Evolutionary conservation across 2,329 filamentous ascomycete species (phyloP), one percentile per base, ranked within the genome.

Genomic region (Rutstroemia sp.): DNA sequence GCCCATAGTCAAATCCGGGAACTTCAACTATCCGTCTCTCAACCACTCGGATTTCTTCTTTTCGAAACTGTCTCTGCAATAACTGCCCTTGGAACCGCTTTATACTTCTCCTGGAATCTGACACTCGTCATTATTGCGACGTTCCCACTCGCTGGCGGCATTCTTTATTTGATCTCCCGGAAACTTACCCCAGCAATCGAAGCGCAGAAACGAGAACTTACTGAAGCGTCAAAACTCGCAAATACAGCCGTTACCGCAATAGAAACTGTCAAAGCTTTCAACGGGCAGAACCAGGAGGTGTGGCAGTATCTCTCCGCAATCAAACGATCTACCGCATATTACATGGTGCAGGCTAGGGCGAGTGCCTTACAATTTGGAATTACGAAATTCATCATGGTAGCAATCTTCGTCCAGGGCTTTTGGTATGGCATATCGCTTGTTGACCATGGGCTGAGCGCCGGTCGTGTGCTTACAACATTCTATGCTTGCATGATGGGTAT

Each of bases 381-480:
- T 48, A 78, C 89, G 51, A 84, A 86, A 48, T 81, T 95, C 62
- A 84, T 91, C 74, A 84, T 87, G 30, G 79, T 90, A 3, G 78
- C 77, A 1, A 84, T 96, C 68, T 96, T 97, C 62, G 86, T 95
- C 0, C 80, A 91, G 57, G 92, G 91, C 0, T 96, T 97, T 66
- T 96, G 89, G 82, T 95, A 92, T 64, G 92, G 91, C 0, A 80
- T 86, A 27, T 74, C 81, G 1, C 77, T 96, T 1, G 83, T 94
- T 9, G 75, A 77, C 9, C 71, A 78, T 1, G 69, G 76, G 0
- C 73, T 82, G 12, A 76, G 75, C 10, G 74, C 89, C 0, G 88
- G 86, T 0, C 76, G 86, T 55, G 81, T 95, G 3, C 71, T 96
- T 46, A 94, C 89, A 0, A 88, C 90, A 0, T 96, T 97, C 62